Percentiles rank a stretch among this genome's conserved stretches.
These are phyloP conservation scores for Scleroderma bovista DNA, from an alignment of 768 basidiomycete genomes.

Conservation along the genomic window DNA sequence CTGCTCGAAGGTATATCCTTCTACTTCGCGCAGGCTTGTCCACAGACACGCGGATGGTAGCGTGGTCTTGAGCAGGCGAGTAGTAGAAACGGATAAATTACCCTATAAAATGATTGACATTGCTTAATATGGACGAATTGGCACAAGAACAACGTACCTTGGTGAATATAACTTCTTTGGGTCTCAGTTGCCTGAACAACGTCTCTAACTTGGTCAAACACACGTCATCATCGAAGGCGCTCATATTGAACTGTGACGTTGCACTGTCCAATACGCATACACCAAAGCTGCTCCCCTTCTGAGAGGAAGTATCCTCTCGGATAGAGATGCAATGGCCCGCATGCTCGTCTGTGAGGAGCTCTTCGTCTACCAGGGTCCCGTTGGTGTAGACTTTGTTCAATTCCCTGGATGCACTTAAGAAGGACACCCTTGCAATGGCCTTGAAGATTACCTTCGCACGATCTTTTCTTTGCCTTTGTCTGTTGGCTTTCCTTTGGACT, in stretches of 20 bases:
- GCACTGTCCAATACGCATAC: slow-evolving; percentile 90
- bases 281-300: slow-evolving; percentile 62
- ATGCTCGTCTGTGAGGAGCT: slow-evolving; percentile 86
- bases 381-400: slow-evolving; percentile 95
- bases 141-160: slow-evolving; percentile 49
- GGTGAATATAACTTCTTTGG: slow-evolving; percentile 85
- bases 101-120: slow-evolving; percentile 45
- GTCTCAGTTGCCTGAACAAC: slow-evolving; percentile 81
- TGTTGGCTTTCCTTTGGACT: slow-evolving; percentile 40
- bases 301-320: slow-evolving; percentile 45
- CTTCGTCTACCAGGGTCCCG: slow-evolving; percentile 90
- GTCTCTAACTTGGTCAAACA: slow-evolving; percentile 93
- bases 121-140: neutral
- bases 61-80: slow-evolving; percentile 73
- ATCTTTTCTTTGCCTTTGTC: slow-evolving; percentile 79
- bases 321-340: slow-evolving; percentile 93
- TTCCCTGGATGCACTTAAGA: slow-evolving; percentile 45
- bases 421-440: neutral
- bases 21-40: slow-evolving; percentile 78
- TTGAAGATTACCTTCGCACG: slow-evolving; percentile 58
- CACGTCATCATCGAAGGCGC: slow-evolving; percentile 85
- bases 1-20: slow-evolving; percentile 74
- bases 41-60: slow-evolving; percentile 81
- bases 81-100: slow-evolving; percentile 77
- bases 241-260: slow-evolving; percentile 92